These are phyloP conservation scores for Podaxis carcinomalis DNA, from an alignment of 768 basidiomycete species.

Conservation along the genomic window DNA sequence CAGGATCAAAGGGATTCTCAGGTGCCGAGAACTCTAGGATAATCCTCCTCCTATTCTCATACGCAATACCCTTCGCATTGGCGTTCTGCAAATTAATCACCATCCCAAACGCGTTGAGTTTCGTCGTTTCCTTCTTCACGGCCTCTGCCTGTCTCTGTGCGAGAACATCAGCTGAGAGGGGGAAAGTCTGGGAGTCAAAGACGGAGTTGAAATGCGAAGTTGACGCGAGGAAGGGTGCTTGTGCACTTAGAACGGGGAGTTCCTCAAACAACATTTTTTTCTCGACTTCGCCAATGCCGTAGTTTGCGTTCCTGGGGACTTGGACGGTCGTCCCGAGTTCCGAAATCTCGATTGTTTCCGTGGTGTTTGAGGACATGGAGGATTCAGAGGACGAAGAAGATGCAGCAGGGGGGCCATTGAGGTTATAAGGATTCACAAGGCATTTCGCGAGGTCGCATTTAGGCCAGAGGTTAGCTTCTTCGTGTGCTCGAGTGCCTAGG, in stretches of 20 bases:
- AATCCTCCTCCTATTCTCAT: slow-evolving; percentile 80
- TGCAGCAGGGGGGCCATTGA: slow-evolving; percentile 25
- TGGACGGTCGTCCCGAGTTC: slow-evolving; percentile 30
- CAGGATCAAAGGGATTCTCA: slow-evolving; percentile 67
- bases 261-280: slow-evolving; percentile 62
- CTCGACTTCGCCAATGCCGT: slow-evolving; percentile 58
- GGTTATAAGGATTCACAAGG: slow-evolving; percentile 52
- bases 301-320: slow-evolving; percentile 54
- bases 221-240: slow-evolving; percentile 13
- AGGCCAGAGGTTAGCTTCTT: slow-evolving; percentile 60
- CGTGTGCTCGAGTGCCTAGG: slow-evolving; percentile 64
- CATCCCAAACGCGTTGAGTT: slow-evolving; percentile 56
- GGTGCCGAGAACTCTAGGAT: slow-evolving; percentile 73
- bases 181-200: slow-evolving; percentile 12
- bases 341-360: background rate
- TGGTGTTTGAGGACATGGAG: slow-evolving; percentile 18
- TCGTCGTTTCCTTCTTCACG: slow-evolving; percentile 30
- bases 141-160: slow-evolving; percentile 9
- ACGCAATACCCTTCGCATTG: slow-evolving; percentile 80
- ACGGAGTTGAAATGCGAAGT: slow-evolving; percentile 1
- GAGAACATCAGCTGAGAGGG: background rate
- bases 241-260: slow-evolving; percentile 52
- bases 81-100: slow-evolving; percentile 85
- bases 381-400: slow-evolving; percentile 21
- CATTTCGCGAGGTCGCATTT: slow-evolving; percentile 61